phyloP scores from a whole-genome alignment of 2,329 filamentous ascomycete species.

The Nigrospora oryzae region DNA sequence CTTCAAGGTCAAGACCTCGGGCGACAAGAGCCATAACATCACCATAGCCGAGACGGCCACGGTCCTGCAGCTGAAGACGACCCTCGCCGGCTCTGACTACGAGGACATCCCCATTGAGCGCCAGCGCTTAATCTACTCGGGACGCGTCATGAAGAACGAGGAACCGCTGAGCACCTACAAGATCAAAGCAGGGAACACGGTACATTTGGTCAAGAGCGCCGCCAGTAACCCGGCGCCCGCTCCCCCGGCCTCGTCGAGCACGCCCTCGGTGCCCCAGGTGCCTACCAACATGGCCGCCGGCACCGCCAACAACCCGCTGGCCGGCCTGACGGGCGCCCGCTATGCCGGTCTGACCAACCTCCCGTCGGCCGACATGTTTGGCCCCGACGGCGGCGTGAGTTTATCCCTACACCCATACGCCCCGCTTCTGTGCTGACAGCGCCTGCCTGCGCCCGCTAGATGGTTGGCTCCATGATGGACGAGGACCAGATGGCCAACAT shows the following conservation, averaged over 20 bases:
- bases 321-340: conserved; percentile 82
- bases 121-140: conserved; percentile 95
- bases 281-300: conserved; percentile 75
- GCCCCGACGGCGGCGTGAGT: conserved; percentile 87
- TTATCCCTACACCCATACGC: not conserved
- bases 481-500: conserved; percentile 76
- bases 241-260: conserved; percentile 28
- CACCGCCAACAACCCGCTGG: conserved; percentile 80
- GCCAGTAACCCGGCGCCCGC: conserved; percentile 63
- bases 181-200: conserved; percentile 90
- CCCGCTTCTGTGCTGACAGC: conserved; percentile 12
- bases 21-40: conserved; percentile 74
- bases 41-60: conserved; percentile 71
- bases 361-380: conserved; percentile 81
- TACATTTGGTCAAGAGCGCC: conserved; percentile 94
- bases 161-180: conserved; percentile 82
- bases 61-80: conserved; percentile 81
- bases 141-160: conserved; percentile 90
- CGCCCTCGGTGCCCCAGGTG: conserved; percentile 48
- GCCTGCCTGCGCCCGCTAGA: conserved; percentile 40
- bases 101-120: conserved; percentile 82
- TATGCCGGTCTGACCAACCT: conserved; percentile 89
- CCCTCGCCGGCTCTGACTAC: conserved; percentile 71
- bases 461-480: conserved; percentile 73
- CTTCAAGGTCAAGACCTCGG: conserved; percentile 98